A percentile compares a stretch with the other conserved stretches of the same genome.
phyloP scores from a whole-genome alignment of 345 rosid species.

The Hibiscus mutabilis region DNA sequence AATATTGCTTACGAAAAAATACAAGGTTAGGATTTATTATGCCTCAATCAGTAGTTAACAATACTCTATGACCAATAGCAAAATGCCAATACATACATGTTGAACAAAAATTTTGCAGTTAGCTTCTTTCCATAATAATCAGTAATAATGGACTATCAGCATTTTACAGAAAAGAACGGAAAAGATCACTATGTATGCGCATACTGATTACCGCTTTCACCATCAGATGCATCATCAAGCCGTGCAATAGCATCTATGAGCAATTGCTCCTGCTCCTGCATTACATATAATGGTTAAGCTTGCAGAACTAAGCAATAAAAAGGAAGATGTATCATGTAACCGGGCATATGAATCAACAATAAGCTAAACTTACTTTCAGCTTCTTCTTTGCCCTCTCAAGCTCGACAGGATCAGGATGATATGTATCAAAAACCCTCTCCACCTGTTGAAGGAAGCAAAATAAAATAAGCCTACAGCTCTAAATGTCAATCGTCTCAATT shows the following conservation, averaged over 20 bases:
- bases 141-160: not conserved
- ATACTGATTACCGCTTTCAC: constrained; percentile 82
- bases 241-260: constrained; percentile 78
- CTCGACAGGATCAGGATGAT: constrained; percentile 75
- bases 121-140: not conserved
- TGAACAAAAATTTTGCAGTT: not conserved
- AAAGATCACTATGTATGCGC: constrained; percentile 11
- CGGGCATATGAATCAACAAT: not conserved
- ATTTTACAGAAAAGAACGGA: not conserved
- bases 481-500: not conserved
- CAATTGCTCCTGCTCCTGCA: constrained; percentile 96
- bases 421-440: constrained; percentile 58
- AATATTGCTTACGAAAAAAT: not conserved
- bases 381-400: constrained; percentile 82
- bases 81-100: not conserved
- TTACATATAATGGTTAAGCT: constrained; percentile 11
- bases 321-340: not conserved
- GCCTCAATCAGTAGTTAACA: not conserved
- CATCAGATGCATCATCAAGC: constrained; percentile 90
- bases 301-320: not conserved
- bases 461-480: not conserved
- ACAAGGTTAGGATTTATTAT: not conserved
- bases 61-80: not conserved
- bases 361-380: constrained; percentile 52
- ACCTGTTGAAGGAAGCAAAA: constrained; percentile 41